Percentiles rank a stretch among this genome's conserved stretches.
Evolutionary conservation across 2,329 filamentous ascomycete genomes (phyloP).

Genomic region (Venturia aucupariae): DNA sequence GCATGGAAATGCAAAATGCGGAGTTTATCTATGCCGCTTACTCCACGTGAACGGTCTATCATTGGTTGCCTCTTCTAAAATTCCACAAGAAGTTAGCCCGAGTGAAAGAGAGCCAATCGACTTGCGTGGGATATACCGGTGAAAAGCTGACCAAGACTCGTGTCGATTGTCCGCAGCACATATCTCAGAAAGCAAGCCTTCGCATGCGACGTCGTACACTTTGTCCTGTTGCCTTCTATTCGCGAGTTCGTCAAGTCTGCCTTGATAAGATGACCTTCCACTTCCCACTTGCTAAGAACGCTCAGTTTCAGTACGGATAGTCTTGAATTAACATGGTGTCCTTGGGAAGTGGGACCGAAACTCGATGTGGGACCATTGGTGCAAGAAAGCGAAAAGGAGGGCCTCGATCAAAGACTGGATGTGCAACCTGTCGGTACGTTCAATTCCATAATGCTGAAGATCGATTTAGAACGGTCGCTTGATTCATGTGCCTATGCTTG

Average conservation of each 20-base stretch:
- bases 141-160: not conserved
- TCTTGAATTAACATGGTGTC: not conserved
- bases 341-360: not conserved
- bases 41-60: not conserved
- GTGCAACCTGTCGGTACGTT: not conserved
- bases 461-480: not conserved
- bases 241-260: not conserved
- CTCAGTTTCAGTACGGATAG: not conserved
- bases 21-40: not conserved
- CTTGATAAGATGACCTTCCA: not conserved
- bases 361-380: not conserved
- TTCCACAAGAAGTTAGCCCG: not conserved
- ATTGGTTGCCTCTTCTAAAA: not conserved
- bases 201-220: not conserved
- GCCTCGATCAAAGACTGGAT: not conserved
- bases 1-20: not conserved
- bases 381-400: not conserved
- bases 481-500: not conserved
- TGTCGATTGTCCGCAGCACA: not conserved
- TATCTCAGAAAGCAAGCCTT: not conserved
- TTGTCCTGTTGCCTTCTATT: not conserved
- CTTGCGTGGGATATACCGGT: not conserved
- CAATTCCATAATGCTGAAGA: not conserved
- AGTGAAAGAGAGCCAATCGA: too few relatives aligned
- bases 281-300: not conserved